Base-by-base conservation (phyloP, 2,329 filamentous ascomycete genomes). In the Cordyceps tenuipes region DNA sequence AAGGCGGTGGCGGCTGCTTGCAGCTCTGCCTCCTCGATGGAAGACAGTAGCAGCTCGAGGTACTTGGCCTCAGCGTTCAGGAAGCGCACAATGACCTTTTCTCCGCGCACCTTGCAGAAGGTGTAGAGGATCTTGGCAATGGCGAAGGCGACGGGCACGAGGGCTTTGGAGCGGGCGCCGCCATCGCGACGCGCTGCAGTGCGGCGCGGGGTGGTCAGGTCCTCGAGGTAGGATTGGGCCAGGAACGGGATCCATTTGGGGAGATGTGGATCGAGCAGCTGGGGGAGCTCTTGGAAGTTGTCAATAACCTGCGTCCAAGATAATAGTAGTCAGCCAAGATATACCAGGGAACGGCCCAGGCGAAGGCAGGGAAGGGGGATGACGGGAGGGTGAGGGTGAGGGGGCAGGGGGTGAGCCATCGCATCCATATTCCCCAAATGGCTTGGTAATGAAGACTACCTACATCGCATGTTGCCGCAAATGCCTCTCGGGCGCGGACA, bases 221-320 rank as follows among this genome's bases (percentile, higher is more conserved):
- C 85, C 58, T 84, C 82, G 21, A 96, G 76, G 67, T 93, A 95
- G 19, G 89, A 87, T 67, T 87, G 81, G 29, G 90, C 85, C 41
- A 97, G 79, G 46, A 83, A 77, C 26, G 90, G 87, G 54, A 97
- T 79, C 72, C 95, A 85, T 64, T 76, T 81, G 55, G 88, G 85
- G 47, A 99, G 80, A 71, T 93, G 83, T 10, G 90, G 84, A 73
- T 99, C 94, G 29, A 99, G 82, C 44, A 97, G 81, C 71, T 99
- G 94, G 19, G 94, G 94, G 65, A 95, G 87, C 77, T 97, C 92
- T 78, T 97, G 93, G 66, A 97, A 99, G 2, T 89, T 86, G 66
- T 97, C 91, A 54, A 99, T 83, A 5, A 82, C 71, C 77, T 81
- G 39, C 12, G 34, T 36, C 43, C n/a, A 9, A 77, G 49, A 60